Base-by-base conservation (phyloP, 139 green algal genomes). In the Penium margaritaceum region DNA sequence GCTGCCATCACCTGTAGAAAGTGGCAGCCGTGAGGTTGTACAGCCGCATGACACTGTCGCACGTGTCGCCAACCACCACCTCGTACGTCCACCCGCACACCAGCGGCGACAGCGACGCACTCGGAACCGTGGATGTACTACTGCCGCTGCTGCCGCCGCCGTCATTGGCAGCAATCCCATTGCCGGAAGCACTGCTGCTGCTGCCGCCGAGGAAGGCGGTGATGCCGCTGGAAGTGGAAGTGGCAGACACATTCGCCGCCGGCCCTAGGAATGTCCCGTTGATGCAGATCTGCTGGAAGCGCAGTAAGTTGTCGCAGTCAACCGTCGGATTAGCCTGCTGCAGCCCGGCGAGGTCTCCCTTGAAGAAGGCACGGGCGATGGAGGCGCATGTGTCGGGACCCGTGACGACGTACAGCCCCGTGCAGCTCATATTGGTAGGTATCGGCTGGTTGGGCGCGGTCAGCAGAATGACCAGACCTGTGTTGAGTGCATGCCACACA, bases 1-100 rank as follows among this genome's bases (percentile, higher is more conserved):
- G n/a, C n/a, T n/a, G n/a, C n/a, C n/a, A n/a, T n/a, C 51, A 60
- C 51, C 29, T 60, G 51, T 60, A 60, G 21, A 60, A 60, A 5
- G 15, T 24, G 0, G 51, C 30, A 24, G 6, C 17, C 24, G 29
- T 60, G 51, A 60, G 51, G 0, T 6, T 24, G 14, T 60, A 60
- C 29, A 24, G 29, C 24, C 15, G 29, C 0, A 24, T 33, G 51
- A 60, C 30, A 5, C 24, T 60, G 4, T 60, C 51, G 51, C 51
- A 60, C n/a, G 51, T 60, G 51, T 60, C 51, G 5, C 51, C 51
- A 5, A 24, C 51, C 29, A 24, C 30, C 24, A 60, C 51, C n/a
- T n/a, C 30, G 17, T 60, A 60, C 51, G 51, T 60, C 24, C 29
- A 24, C 51, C 51, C 51, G 51, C 51, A 60, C 51, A 60, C 51